Conservation (phyloP, 257 asterid species). For the Solanum raphanifolium region DNA sequence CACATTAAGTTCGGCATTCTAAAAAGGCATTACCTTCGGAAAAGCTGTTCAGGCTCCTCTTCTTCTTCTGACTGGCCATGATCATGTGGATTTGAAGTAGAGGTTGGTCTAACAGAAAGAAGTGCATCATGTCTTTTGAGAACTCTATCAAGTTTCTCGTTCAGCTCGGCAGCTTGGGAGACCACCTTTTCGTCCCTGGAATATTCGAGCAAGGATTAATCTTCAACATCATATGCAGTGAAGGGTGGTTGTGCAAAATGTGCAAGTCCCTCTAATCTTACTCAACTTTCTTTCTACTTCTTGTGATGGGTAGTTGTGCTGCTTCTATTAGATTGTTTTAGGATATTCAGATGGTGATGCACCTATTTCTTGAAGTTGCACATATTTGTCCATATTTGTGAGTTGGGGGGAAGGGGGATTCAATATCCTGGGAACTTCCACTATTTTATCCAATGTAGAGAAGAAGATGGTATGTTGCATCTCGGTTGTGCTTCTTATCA, state of each 20-base stretch:
- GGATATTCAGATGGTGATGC: neutral
- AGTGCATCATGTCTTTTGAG: slow-evolving; percentile 76
- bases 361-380: neutral
- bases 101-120: slow-evolving; percentile 34
- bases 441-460: neutral
- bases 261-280: neutral
- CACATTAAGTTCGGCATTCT: neutral
- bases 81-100: slow-evolving; percentile 35
- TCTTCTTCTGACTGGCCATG: slow-evolving; percentile 50
- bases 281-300: neutral
- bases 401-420: neutral
- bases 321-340: neutral
- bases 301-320: neutral
- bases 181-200: slow-evolving; percentile 43
- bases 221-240: neutral
- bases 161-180: slow-evolving; percentile 68
- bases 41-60: slow-evolving; percentile 82
- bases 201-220: neutral
- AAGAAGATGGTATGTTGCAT: neutral
- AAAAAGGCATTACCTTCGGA: slow-evolving; percentile 41
- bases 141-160: slow-evolving; percentile 78
- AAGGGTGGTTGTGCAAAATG: neutral
- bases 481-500: neutral
- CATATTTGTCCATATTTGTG: neutral
- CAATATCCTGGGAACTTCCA: neutral